Conservation (phyloP, 495 filamentous ascomycete species). For the Penicillium malachiteum region DNA sequence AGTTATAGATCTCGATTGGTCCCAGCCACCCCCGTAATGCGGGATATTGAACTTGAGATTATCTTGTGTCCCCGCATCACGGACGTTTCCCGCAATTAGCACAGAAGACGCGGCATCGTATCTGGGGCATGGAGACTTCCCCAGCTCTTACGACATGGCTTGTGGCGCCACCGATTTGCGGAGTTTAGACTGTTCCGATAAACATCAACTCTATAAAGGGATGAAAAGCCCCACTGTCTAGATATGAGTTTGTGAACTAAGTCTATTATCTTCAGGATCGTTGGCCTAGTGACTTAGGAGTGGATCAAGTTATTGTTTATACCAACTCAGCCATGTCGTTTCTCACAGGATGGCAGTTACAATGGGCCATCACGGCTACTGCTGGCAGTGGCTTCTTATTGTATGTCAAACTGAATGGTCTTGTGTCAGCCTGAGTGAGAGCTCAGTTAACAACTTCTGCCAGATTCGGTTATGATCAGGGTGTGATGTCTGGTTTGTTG, state of each 20-base stretch:
- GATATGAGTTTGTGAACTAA: background rate
- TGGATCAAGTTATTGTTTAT: background rate
- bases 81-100: constrained; percentile 3
- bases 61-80: constrained; percentile 13
- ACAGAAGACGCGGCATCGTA: constrained; percentile 2
- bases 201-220: constrained; percentile 10
- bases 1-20: background rate
- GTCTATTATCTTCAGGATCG: background rate
- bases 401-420: constrained; percentile 9
- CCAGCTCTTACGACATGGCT: constrained; percentile 7
- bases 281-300: background rate
- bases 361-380: constrained; percentile 38
- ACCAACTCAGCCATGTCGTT: constrained; percentile 19
- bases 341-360: constrained; percentile 28
- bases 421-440: background rate
- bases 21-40: background rate
- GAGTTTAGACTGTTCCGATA: background rate
- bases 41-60: no score
- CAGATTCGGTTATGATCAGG: constrained; percentile 47
- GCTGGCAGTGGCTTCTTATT: constrained; percentile 43
- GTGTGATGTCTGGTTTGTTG: constrained; percentile 43
- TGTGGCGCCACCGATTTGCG: constrained; percentile 16
- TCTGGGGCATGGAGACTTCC: constrained; percentile 17
- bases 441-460: background rate
- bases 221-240: constrained; percentile 5